These are phyloP conservation scores for Hypsizygus marmoreus DNA, from an alignment of 768 basidiomycete genomes.

Conservation along the genomic window DNA sequence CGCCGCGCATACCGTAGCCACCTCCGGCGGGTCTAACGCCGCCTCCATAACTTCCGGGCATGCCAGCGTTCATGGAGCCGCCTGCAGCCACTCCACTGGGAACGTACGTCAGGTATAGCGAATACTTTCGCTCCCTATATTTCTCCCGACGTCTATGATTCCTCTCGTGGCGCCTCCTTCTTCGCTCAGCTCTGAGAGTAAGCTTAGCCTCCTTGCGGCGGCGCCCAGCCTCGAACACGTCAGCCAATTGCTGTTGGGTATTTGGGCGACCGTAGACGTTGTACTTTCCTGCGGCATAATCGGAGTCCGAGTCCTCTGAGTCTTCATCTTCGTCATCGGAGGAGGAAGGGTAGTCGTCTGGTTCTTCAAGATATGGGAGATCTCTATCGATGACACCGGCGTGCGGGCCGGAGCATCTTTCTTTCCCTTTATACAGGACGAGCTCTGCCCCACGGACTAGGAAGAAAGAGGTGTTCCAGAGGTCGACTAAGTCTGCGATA, in stretches of 20 bases:
- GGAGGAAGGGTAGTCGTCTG: slow-evolving; percentile 40
- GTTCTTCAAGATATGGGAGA: slow-evolving; percentile 49
- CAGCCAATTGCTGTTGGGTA: slow-evolving; percentile 31
- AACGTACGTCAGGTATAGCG: slow-evolving; percentile 61
- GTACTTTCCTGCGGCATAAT: slow-evolving; percentile 37
- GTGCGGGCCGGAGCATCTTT: slow-evolving; percentile 70
- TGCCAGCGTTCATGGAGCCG: slow-evolving; percentile 16
- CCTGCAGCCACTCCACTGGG: slow-evolving; percentile 27
- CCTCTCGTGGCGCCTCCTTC: slow-evolving; percentile 63
- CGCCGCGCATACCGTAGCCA: slow-evolving; percentile 13
- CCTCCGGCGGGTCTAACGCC: slow-evolving; percentile 12
- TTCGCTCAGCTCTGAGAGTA: slow-evolving; percentile 53
- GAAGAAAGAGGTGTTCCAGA: slow-evolving; percentile 84
- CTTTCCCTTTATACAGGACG: slow-evolving; percentile 77
- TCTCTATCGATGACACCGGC: slow-evolving; percentile 56
- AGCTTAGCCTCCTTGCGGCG: slow-evolving; percentile 47
- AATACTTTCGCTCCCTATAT: slow-evolving; percentile 62
- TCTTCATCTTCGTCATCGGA: slow-evolving; percentile 41
- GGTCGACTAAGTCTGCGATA: slow-evolving; percentile 69
- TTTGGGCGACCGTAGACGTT: slow-evolving; percentile 45
- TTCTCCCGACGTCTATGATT: slow-evolving; percentile 59
- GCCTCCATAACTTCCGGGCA: slow-evolving; percentile 20
- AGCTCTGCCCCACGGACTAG: slow-evolving; percentile 73
- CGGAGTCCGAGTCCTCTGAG: slow-evolving; percentile 43
- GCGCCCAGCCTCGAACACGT: slow-evolving; percentile 52